Percentiles rank a stretch among this genome's conserved stretches.
Conservation (phyloP, 495 filamentous ascomycete genomes). For the Neurospora sp. region DNA sequence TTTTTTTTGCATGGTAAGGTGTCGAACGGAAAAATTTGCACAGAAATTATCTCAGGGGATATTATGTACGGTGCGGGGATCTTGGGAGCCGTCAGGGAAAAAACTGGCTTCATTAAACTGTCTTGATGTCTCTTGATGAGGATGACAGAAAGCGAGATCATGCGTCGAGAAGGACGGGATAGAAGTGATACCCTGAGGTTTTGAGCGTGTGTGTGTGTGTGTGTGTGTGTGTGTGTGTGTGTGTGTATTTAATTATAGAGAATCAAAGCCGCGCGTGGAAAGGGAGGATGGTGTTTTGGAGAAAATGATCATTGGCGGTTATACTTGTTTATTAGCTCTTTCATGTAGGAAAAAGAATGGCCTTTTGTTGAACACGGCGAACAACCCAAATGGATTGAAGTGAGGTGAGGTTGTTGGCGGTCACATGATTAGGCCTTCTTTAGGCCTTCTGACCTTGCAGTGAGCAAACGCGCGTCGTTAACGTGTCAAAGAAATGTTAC, state of each 20-base stretch:
- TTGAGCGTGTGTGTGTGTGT: background rate
- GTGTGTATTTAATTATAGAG: background rate
- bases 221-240: background rate
- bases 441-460: background rate
- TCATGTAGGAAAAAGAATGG: background rate
- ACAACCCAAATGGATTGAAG: background rate
- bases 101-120: background rate
- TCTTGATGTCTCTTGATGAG: background rate
- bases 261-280: background rate
- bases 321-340: background rate
- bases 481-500: background rate
- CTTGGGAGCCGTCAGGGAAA: background rate
- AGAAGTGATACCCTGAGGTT: background rate
- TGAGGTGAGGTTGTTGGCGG: background rate
- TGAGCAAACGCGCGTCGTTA: background rate
- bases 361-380: background rate
- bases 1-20: background rate
- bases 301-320: background rate
- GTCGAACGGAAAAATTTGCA: background rate
- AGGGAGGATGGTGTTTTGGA: background rate
- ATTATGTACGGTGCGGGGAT: background rate
- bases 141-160: background rate
- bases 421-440: conserved; percentile 13
- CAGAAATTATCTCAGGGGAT: background rate
- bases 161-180: background rate